Conservation (phyloP, 176 grass and related monocot genomes). For the Tillandsia leiboldiana region DNA sequence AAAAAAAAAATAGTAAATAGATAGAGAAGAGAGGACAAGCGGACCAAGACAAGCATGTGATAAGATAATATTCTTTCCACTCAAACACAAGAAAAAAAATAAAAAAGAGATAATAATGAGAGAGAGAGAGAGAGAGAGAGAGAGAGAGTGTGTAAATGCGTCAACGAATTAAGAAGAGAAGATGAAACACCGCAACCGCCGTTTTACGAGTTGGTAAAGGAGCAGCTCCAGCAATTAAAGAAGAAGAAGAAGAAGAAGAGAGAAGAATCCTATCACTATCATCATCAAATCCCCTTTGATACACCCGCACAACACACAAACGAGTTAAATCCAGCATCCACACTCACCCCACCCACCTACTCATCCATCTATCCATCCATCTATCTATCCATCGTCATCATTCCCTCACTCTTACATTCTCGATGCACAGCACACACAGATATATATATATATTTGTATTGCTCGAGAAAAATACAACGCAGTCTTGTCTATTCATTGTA, state of each 20-base stretch:
- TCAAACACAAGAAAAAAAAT: too few species aligned
- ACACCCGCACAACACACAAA: background rate
- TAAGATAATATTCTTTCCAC: background rate
- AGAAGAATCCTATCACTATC: background rate
- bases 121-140: background rate
- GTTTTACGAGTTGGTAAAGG: background rate
- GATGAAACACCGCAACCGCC: background rate
- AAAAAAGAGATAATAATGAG: background rate
- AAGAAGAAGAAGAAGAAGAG: background rate
- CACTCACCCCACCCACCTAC: too few species aligned
- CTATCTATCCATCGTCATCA: constrained; percentile 12
- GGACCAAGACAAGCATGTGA: constrained; percentile 5
- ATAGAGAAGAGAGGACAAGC: constrained; percentile 1
- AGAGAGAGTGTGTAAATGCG: background rate
- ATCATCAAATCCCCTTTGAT: too few species aligned
- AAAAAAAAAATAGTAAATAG: background rate
- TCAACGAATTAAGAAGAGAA: background rate
- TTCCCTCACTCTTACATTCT: constrained; percentile 22
- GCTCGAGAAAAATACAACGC: background rate
- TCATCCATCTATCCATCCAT: too few species aligned
- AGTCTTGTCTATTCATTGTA: constrained; percentile 39
- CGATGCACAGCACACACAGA: constrained; percentile 13
- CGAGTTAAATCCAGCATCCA: background rate
- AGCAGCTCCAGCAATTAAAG: background rate
- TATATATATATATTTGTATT: too few species aligned